A percentile compares a stretch with the other conserved stretches of the same genome.
Conservation (phyloP, 2,329 filamentous ascomycete genomes). For the Colletotrichum horii region DNA sequence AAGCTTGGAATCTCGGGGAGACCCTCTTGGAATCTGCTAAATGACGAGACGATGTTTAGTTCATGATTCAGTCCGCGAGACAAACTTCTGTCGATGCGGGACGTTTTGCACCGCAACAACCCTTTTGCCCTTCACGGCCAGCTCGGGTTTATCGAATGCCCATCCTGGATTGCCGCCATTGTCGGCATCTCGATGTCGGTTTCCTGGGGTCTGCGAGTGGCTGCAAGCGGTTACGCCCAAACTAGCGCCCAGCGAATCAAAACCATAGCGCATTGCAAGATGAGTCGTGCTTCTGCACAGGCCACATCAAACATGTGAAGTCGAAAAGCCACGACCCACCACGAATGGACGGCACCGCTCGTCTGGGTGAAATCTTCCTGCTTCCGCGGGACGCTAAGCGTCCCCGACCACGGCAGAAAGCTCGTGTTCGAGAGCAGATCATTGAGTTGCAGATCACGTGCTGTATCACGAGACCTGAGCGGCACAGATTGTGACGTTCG, state of each 20-base stretch:
- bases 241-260: not conserved
- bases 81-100: not conserved
- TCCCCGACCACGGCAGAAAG: not conserved
- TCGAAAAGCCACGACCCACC: slow-evolving; percentile 6
- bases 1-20: slow-evolving; percentile 12
- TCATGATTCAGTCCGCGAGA: slow-evolving; percentile 10
- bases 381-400: slow-evolving; percentile 17
- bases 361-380: not conserved
- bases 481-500: not conserved
- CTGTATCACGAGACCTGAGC: not conserved
- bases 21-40: slow-evolving; percentile 1
- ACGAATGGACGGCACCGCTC: not conserved
- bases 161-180: not conserved
- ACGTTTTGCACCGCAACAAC: not conserved
- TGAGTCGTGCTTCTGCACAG: slow-evolving; percentile 7
- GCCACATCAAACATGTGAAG: slow-evolving; percentile 19
- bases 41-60: slow-evolving; percentile 6
- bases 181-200: not conserved
- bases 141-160: not conserved
- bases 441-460: not conserved
- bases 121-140: not conserved
- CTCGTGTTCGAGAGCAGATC: not conserved
- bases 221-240: slow-evolving; percentile 3
- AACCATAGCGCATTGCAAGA: slow-evolving; percentile 4
- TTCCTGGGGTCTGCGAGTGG: not conserved